These are phyloP conservation scores for Phanerochaete carnosa DNA, from an alignment of 768 basidiomycete species.

Conservation along the genomic window DNA sequence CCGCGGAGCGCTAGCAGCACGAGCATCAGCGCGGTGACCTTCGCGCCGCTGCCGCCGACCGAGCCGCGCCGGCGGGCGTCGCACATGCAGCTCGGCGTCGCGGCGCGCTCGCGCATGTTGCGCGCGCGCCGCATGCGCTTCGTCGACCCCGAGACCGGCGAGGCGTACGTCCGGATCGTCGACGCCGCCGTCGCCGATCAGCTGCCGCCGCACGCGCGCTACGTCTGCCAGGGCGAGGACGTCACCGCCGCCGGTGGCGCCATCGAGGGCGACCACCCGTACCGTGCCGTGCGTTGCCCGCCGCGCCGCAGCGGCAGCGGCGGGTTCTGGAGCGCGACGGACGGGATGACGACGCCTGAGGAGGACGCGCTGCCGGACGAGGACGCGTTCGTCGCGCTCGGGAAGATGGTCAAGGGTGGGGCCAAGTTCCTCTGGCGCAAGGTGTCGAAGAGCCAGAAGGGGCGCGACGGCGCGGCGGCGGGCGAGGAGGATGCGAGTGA, in stretches of 20 bases:
- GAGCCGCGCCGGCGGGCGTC: constrained; percentile 29
- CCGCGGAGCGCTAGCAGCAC: neutral
- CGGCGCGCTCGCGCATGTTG: constrained; percentile 33
- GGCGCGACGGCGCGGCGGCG: neutral
- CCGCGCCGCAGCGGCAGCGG: neutral
- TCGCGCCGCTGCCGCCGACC: constrained; percentile 33
- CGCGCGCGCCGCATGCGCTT: constrained; percentile 25
- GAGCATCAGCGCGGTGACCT: constrained; percentile 20
- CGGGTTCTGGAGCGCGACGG: constrained; percentile 11
- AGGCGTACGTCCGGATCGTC: neutral
- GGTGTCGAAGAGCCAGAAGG: constrained; percentile 18
- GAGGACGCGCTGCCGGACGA: constrained; percentile 16
- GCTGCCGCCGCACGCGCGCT: neutral
- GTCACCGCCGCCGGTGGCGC: neutral
- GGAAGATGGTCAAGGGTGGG: constrained; percentile 23
- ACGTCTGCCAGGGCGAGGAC: neutral
- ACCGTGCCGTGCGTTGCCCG: neutral
- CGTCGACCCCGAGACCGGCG: constrained; percentile 3
- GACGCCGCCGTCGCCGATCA: neutral
- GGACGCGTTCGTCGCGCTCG: constrained; percentile 23
- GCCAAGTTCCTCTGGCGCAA: constrained; percentile 22
- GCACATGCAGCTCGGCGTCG: constrained; percentile 31
- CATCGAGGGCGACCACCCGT: neutral
- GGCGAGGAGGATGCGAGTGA: neutral
- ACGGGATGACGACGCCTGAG: constrained; percentile 10